phyloP scores from a whole-genome alignment of 129 eudicot species.

The Tagetes patula region DNA sequence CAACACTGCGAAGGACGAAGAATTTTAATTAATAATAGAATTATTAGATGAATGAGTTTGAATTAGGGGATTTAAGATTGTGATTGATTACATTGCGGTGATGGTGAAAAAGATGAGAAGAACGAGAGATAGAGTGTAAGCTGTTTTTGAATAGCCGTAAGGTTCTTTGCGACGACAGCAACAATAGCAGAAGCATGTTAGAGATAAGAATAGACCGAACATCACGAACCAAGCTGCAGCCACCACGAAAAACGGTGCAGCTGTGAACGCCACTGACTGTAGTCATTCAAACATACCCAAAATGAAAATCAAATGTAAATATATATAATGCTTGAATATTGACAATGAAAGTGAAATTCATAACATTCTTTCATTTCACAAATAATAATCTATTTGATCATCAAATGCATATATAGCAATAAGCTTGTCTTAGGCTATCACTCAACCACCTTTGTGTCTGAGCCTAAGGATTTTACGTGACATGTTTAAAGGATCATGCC shows the following conservation, averaged over 20 bases:
- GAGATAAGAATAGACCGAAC: slow-evolving; percentile 62
- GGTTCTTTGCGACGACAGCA: slow-evolving; percentile 81
- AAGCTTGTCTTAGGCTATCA: no score
- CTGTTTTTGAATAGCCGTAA: slow-evolving; percentile 72
- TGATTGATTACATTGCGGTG: slow-evolving; percentile 56
- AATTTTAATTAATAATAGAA: neutral
- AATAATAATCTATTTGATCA: neutral
- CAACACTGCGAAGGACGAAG: slow-evolving; percentile 48
- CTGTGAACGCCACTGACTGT: slow-evolving; percentile 95
- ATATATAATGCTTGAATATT: no score
- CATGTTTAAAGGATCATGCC: no score
- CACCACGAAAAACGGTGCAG: slow-evolving; percentile 64
- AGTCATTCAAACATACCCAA: slow-evolving; percentile 8
- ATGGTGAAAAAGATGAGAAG: slow-evolving; percentile 75
- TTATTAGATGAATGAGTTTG: no score
- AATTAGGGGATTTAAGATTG: slow-evolving; percentile 9
- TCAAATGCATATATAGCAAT: no score
- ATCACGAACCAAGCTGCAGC: slow-evolving; percentile 71
- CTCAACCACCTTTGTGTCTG: no score
- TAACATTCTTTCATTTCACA: no score
- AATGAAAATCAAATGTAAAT: no score
- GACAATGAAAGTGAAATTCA: no score
- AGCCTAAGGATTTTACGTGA: neutral
- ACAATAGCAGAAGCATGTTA: slow-evolving; percentile 55
- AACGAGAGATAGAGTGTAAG: slow-evolving; percentile 80